phyloP scores from a whole-genome alignment of 2,329 filamentous ascomycete genomes.

The Parasarocladium wereldwijsianum region DNA sequence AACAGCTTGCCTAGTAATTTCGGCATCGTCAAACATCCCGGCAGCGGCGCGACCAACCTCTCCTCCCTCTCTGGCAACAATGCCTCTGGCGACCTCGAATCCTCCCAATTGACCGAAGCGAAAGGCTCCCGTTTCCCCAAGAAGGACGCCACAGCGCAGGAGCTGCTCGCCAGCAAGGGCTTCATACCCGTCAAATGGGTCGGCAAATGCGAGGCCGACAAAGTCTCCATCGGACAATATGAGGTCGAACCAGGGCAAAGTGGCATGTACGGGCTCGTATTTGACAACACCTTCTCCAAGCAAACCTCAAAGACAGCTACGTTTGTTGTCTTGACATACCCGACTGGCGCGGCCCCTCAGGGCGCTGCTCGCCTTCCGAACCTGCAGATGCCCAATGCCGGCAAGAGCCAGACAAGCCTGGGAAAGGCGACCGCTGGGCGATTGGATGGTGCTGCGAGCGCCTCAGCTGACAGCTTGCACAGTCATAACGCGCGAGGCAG shows the following conservation, averaged over 20 bases:
- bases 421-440: constrained; percentile 31
- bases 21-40: constrained; percentile 93
- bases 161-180: constrained; percentile 50
- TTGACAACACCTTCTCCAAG: constrained; percentile 98
- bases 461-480: constrained; percentile 47
- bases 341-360: constrained; percentile 65
- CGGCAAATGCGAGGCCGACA: constrained; percentile 92
- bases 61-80: constrained; percentile 17
- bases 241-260: constrained; percentile 61
- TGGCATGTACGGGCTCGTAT: constrained; percentile 91
- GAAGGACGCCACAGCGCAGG: constrained; percentile 46
- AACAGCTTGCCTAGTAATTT: constrained; percentile 51
- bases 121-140: constrained; percentile 32
- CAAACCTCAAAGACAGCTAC: constrained; percentile 88
- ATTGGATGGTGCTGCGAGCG: constrained; percentile 28
- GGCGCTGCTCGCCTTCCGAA: constrained; percentile 56
- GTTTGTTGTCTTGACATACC: constrained; percentile 87
- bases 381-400: constrained; percentile 25
- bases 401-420: constrained; percentile 35
- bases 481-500: constrained; percentile 30
- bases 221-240: constrained; percentile 80
- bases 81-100: constrained; percentile 19
- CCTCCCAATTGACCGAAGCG: constrained; percentile 19
- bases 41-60: constrained; percentile 43
- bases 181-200: constrained; percentile 67